Evolutionary conservation across 768 basidiomycete genomes (phyloP).

Genomic region (Pisolithus microcarpus): DNA sequence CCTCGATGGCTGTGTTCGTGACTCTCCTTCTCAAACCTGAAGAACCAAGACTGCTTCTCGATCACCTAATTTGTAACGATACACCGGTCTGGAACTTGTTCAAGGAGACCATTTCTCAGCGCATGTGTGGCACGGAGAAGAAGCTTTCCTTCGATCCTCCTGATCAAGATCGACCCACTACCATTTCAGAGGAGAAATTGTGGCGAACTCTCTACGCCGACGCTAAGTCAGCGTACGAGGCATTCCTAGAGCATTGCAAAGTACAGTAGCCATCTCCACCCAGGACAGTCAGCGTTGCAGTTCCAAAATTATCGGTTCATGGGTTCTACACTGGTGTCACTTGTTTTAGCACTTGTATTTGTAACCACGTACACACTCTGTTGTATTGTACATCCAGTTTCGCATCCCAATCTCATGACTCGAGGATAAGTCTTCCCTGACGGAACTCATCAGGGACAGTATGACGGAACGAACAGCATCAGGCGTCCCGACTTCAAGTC

Average conservation of each 20-base stretch:
- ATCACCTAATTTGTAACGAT: slow-evolving; percentile 11
- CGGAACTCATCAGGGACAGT: too few relatives aligned
- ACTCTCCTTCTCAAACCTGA: slow-evolving; percentile 10
- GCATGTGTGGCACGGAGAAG: not conserved
- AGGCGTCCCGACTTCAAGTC: too few relatives aligned
- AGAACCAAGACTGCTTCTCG: not conserved
- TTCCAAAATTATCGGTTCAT: too few relatives aligned
- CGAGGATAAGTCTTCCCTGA: too few relatives aligned
- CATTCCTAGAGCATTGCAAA: not conserved
- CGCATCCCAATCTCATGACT: too few relatives aligned
- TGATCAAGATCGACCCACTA: not conserved
- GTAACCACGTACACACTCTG: too few relatives aligned
- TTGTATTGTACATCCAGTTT: too few relatives aligned
- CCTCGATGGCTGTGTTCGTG: slow-evolving; percentile 15
- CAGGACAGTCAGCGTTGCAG: too few relatives aligned
- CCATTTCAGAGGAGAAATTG: not conserved
- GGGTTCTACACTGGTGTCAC: too few relatives aligned
- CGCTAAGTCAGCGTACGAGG: not conserved
- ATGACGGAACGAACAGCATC: too few relatives aligned
- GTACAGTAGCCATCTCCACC: not conserved
- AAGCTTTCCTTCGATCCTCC: not conserved
- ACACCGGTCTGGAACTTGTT: not conserved
- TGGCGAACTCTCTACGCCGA: not conserved
- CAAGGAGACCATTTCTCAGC: not conserved
- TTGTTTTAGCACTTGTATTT: too few relatives aligned